These are phyloP conservation scores for Phytophthora melonis DNA, from an alignment of 352 stramenopile species.

Conservation along the genomic window DNA sequence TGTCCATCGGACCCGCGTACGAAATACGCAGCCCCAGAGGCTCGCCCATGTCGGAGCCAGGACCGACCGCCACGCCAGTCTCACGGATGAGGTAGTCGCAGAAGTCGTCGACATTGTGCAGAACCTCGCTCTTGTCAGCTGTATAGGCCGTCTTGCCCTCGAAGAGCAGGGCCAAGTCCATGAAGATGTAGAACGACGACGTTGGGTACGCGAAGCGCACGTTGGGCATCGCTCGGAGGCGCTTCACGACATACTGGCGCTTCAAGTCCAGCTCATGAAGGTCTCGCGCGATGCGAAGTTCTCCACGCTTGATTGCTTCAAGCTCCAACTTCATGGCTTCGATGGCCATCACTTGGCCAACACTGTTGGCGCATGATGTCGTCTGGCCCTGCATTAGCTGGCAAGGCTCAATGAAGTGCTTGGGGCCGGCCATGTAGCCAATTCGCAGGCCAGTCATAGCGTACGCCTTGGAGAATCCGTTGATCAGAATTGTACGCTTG, in stretches of 20 bases:
- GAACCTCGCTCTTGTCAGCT: constrained; percentile 36
- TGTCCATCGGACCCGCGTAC: constrained; percentile 95
- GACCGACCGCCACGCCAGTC: constrained; percentile 95
- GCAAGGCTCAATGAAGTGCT: constrained; percentile 83
- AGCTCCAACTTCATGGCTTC: constrained; percentile 90
- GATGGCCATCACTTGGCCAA: constrained; percentile 93
- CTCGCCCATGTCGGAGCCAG: constrained; percentile 95
- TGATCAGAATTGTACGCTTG: constrained; percentile 93
- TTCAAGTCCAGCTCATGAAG: constrained; percentile 79
- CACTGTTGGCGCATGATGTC: constrained; percentile 94
- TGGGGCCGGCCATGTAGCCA: constrained; percentile 88
- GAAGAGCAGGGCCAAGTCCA: constrained; percentile 88
- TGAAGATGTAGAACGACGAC: constrained; percentile 96
- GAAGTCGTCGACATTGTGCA: constrained; percentile 69
- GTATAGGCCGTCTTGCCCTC: constrained; percentile 59
- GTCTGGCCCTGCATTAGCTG: constrained; percentile 96
- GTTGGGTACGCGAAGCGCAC: constrained; percentile 84
- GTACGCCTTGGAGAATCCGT: constrained; percentile 97
- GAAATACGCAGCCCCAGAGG: constrained; percentile 93
- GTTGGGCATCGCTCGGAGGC: constrained; percentile 82
- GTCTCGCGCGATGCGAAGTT: constrained; percentile 60
- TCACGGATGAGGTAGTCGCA: constrained; percentile 93
- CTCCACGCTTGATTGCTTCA: constrained; percentile 49
- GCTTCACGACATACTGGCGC: constrained; percentile 89
- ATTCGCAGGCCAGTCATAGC: constrained; percentile 96